Evolutionary conservation across 1,139 yeast genomes (phyloP), one percentile per base, ranked within the genome.

Genomic region (Sugiyamaella sp.): DNA sequence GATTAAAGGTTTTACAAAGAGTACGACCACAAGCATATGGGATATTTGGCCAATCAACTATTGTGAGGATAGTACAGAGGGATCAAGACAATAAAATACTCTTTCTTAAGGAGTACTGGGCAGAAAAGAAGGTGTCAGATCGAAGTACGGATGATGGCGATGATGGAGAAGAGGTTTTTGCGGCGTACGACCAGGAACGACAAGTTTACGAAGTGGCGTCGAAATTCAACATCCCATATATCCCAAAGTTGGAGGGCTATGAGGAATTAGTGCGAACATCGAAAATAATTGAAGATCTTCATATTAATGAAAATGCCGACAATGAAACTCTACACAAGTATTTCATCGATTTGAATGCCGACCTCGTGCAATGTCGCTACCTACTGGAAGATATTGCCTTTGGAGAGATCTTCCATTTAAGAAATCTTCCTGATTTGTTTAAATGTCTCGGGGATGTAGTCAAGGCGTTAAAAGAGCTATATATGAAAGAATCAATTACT

Each of bases 71-170:
- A 16, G 46, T 43, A 3, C 25, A 43, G 29, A 17, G 46, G 29
- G 38, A 27, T 10, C 16, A 20, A 9, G 46, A 43, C 19, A 29
- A 29, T 5, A 4, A 21, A 17, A 12, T 9, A 16, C 20, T 43
- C 4, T 17, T 43, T 10, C 46, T 43, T 8, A 43, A 43, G 17
- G 46, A 43, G 12, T 17, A 17, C 17, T 43, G 46, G 46, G 19
- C 29, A 9, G 46, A 43, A 14, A 38, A 43, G 14, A 14, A 43
- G 14, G 4, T 14, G n/a, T 4, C 16, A 29, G 37, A 32, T 32
- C 10, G 14, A 32, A 12, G 14, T 32, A 16, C 10, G 5, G 24
- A 38, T 4, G 32, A 12, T 8, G 35, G 14, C n/a, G n/a, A 29
- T 29, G 10, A 6, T 24, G 29, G 10, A 10, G 10, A 24, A 24